Conservation (phyloP, 805 yeast genomes). For the Ogataea henricii region DNA sequence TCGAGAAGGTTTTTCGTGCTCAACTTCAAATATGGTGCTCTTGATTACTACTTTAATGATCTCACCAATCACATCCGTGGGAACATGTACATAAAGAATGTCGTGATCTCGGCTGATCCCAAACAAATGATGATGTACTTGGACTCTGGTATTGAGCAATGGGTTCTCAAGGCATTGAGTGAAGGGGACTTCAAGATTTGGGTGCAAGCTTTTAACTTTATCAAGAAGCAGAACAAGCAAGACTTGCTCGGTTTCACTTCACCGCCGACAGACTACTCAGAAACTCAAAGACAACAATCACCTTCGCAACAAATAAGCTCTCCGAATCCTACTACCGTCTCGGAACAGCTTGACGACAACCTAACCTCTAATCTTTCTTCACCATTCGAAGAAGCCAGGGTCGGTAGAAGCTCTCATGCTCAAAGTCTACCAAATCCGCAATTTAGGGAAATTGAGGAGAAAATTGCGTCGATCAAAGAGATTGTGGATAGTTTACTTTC, state of each 20-base stretch:
- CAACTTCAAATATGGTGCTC: conserved; percentile 77
- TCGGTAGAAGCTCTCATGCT: conserved; percentile 14
- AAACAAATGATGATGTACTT: conserved; percentile 69
- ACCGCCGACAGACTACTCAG: neutral
- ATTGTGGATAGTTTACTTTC: conserved; percentile 15
- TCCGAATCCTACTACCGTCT: neutral
- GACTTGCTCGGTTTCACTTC: conserved; percentile 6
- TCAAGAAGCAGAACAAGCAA: conserved; percentile 36
- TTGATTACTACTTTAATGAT: conserved; percentile 76
- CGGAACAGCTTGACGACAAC: neutral
- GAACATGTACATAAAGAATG: conserved; percentile 81
- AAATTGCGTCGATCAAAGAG: conserved; percentile 19
- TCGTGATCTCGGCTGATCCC: conserved; percentile 80
- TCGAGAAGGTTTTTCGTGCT: conserved; percentile 82
- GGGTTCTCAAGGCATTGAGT: conserved; percentile 78
- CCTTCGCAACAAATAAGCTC: neutral
- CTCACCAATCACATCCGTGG: conserved; percentile 80
- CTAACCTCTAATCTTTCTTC: conserved; percentile 1
- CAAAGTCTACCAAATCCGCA: conserved; percentile 14
- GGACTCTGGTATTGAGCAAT: conserved; percentile 93
- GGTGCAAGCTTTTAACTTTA: conserved; percentile 74
- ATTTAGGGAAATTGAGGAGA: conserved; percentile 19
- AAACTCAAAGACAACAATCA: neutral
- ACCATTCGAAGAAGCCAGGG: conserved; percentile 20
- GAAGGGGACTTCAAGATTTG: conserved; percentile 72